These are phyloP conservation scores for Musa balbisiana DNA, from an alignment of 202 grass and related monocot genomes.

Conservation along the genomic window DNA sequence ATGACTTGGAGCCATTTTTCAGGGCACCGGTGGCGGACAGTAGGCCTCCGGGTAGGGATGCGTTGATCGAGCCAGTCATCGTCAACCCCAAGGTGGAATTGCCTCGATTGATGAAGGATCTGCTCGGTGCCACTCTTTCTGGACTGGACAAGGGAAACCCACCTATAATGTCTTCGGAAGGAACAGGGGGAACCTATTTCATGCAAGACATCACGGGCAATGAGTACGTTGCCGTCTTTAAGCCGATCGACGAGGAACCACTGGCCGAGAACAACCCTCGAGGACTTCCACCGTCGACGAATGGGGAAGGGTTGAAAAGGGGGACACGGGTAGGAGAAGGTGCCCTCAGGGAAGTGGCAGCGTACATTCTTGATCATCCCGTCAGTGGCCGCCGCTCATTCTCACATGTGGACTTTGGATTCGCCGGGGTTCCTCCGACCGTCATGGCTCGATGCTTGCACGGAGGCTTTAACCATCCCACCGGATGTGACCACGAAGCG, in stretches of 20 bases:
- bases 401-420: background rate
- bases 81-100: conserved; percentile 38
- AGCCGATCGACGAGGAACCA: conserved; percentile 74
- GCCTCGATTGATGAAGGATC: conserved; percentile 33
- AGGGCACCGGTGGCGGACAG: background rate
- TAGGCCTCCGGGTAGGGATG: background rate
- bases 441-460: background rate
- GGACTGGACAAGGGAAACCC: conserved; percentile 50
- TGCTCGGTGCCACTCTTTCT: conserved; percentile 40
- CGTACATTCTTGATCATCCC: background rate
- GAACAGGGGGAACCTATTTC: conserved; percentile 71
- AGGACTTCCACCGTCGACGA: conserved; percentile 37
- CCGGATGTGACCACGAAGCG: background rate
- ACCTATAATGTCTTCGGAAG: conserved; percentile 62
- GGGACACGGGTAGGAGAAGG: background rate
- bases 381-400: background rate
- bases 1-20: background rate
- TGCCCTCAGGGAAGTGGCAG: conserved; percentile 2
- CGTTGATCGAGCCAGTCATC: conserved; percentile 43
- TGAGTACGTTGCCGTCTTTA: conserved; percentile 62
- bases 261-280: conserved; percentile 69
- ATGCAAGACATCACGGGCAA: conserved; percentile 47
- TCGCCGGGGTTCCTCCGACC: background rate
- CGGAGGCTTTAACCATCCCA: background rate
- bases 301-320: conserved; percentile 1